Conservation (phyloP, 1,284 basidiomycete genomes). For the Marasmius sp. region DNA sequence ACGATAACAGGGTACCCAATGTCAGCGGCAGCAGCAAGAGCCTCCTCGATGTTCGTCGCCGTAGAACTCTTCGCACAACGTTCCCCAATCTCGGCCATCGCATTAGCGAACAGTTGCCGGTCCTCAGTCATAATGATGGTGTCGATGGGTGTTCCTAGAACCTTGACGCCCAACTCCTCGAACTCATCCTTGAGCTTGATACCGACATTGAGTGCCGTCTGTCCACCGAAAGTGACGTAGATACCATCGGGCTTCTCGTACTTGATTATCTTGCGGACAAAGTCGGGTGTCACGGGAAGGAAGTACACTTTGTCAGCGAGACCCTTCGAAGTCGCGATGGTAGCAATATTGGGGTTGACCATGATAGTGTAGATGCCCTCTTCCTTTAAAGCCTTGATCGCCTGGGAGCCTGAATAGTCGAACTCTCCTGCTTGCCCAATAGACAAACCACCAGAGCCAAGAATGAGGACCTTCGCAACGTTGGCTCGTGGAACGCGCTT, state of each 20-base stretch:
- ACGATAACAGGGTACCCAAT: constrained; percentile 99
- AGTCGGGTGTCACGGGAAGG: constrained; percentile 96
- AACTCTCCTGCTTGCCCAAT: constrained; percentile 99
- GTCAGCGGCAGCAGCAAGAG: constrained; percentile 75
- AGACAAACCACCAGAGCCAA: constrained; percentile 96
- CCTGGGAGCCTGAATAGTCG: constrained; percentile 98
- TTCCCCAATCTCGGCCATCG: constrained; percentile 97
- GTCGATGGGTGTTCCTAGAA: constrained; percentile 95
- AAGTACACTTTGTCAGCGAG: constrained; percentile 99
- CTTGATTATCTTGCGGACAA: constrained; percentile 96
- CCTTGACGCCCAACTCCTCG: constrained; percentile 81
- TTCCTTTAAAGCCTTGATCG: constrained; percentile 98
- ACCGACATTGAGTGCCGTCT: constrained; percentile 96
- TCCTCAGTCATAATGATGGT: constrained; percentile 99
- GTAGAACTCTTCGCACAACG: constrained; percentile 89
- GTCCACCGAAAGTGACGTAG: constrained; percentile 98
- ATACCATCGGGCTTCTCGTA: constrained; percentile 99
- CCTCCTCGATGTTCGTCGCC: constrained; percentile 85
- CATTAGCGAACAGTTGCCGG: constrained; percentile 88
- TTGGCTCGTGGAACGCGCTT: constrained; percentile 72
- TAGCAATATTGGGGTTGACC: constrained; percentile 99
- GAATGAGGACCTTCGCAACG: constrained; percentile 93
- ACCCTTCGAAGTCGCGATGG: constrained; percentile 96
- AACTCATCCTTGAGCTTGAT: constrained; percentile 98
- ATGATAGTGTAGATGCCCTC: constrained; percentile 99